Percentiles rank a stretch among this genome's conserved stretches.
These are phyloP conservation scores for Lasiodiplodia theobromae DNA, from an alignment of 2,329 filamentous ascomycete species.

Conservation along the genomic window DNA sequence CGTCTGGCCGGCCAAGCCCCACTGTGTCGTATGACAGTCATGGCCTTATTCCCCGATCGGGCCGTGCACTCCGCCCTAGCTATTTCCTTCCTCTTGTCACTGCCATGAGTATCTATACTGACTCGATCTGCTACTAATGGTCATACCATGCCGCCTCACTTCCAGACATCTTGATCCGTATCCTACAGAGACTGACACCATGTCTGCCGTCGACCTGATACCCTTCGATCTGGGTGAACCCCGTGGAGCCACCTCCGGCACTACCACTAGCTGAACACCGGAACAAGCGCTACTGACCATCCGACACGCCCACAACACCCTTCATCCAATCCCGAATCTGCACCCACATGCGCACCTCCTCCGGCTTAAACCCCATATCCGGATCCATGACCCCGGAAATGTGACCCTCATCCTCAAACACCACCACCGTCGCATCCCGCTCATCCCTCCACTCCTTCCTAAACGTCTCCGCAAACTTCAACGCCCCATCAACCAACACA, in stretches of 20 bases:
- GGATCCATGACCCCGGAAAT: background rate
- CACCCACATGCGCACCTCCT: conserved; percentile 6
- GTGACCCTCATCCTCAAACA: conserved; percentile 9
- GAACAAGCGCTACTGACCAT: background rate
- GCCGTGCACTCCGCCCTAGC: background rate
- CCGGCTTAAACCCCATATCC: background rate
- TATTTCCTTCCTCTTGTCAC: background rate
- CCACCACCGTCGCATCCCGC: background rate
- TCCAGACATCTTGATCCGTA: too few species aligned
- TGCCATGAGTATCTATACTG: background rate
- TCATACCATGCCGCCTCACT: too few species aligned
- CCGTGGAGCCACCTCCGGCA: too few species aligned
- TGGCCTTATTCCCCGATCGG: background rate
- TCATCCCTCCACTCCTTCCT: conserved; percentile 7
- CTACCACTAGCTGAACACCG: background rate
- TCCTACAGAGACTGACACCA: too few species aligned
- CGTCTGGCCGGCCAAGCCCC: background rate
- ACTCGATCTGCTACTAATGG: background rate
- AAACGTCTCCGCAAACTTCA: background rate
- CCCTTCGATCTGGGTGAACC: too few species aligned
- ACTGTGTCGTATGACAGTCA: background rate
- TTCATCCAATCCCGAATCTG: conserved; percentile 13
- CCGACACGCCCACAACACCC: background rate
- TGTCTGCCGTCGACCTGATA: too few species aligned
- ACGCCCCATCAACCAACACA: conserved; percentile 6